phyloP scores from a whole-genome alignment of 2,329 filamentous ascomycete genomes.

The Phialophora tarda region DNA sequence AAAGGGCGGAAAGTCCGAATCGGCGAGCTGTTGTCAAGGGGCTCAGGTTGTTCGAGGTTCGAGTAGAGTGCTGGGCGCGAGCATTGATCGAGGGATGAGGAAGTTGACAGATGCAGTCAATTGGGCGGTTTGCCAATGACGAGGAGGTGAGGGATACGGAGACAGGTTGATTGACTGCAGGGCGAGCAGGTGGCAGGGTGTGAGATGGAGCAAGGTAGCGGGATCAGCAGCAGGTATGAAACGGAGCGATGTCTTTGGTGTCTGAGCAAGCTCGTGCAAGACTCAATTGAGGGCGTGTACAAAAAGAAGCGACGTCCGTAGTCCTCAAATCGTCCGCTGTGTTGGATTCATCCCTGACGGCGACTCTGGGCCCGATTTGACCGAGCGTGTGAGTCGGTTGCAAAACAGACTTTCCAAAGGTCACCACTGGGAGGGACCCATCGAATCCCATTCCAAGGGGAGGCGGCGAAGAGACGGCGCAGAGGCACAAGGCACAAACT shows the following conservation, averaged over 20 bases:
- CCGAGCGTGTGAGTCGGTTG: conserved; percentile 3
- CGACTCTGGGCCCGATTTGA: conserved; percentile 14
- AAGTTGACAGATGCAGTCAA: conserved; percentile 17
- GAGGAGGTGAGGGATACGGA: conserved; percentile 13
- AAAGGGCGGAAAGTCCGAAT: conserved; percentile 4
- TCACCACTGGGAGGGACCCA: conserved; percentile 2
- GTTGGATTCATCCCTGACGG: conserved; percentile 23
- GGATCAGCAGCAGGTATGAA: conserved; percentile 18
- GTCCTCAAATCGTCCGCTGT: conserved; percentile 10
- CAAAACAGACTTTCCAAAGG: conserved; percentile 3
- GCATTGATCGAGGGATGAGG: conserved; percentile 17
- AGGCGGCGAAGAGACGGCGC: conserved; percentile 8
- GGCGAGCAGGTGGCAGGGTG: conserved; percentile 3
- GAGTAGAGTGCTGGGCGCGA: conserved; percentile 7
- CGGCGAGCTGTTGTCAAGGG: neutral
- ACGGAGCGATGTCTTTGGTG: conserved; percentile 15
- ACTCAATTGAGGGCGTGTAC: conserved; percentile 2
- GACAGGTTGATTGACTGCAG: conserved; percentile 12
- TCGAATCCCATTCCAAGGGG: conserved; percentile 7
- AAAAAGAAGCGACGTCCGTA: conserved; percentile 10
- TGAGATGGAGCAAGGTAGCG: neutral
- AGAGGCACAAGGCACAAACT: conserved; percentile 17
- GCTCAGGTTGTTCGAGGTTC: neutral
- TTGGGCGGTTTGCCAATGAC: conserved; percentile 12
- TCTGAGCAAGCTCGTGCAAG: conserved; percentile 22